phyloP scores from a whole-genome alignment of 2,329 filamentous ascomycete genomes.

The Cercospora sojina region DNA sequence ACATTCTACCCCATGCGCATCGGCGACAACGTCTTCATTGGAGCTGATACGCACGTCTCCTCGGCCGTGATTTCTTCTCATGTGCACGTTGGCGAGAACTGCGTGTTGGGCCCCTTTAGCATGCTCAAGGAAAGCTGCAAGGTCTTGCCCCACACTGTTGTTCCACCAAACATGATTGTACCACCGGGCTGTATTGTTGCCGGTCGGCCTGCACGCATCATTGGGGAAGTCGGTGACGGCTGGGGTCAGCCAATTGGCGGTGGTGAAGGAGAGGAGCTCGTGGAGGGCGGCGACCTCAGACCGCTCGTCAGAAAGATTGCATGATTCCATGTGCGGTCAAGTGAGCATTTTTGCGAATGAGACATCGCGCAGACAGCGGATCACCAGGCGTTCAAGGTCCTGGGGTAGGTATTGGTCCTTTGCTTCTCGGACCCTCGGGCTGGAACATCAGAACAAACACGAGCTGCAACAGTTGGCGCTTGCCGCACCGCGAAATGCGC shows the following conservation, averaged over 20 bases:
- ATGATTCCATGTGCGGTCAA: conserved; percentile 25
- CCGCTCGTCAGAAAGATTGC: conserved; percentile 50
- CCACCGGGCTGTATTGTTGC: conserved; percentile 92
- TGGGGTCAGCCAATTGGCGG: conserved; percentile 46
- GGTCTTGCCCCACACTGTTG: conserved; percentile 78
- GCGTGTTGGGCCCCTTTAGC: conserved; percentile 78
- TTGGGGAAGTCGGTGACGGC: conserved; percentile 77
- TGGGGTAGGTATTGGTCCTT: neutral
- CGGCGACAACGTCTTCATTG: conserved; percentile 91
- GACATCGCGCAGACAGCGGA: neutral
- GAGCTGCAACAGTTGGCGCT: neutral
- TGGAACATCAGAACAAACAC: neutral
- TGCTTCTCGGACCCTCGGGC: neutral
- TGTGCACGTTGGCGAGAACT: conserved; percentile 77
- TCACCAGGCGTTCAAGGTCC: neutral
- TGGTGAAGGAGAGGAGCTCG: conserved; percentile 47
- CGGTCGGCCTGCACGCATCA: conserved; percentile 72
- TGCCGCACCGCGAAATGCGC: neutral
- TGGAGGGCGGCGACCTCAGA: conserved; percentile 52
- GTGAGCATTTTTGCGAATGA: neutral
- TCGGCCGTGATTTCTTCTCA: conserved; percentile 81
- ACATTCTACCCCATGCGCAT: conserved; percentile 88
- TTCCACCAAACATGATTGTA: conserved; percentile 86
- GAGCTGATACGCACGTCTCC: conserved; percentile 66
- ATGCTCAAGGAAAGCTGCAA: conserved; percentile 93